Evolutionary conservation across 192 early-diverging fungal species (phyloP).

Genomic region (Gigaspora rosea): DNA sequence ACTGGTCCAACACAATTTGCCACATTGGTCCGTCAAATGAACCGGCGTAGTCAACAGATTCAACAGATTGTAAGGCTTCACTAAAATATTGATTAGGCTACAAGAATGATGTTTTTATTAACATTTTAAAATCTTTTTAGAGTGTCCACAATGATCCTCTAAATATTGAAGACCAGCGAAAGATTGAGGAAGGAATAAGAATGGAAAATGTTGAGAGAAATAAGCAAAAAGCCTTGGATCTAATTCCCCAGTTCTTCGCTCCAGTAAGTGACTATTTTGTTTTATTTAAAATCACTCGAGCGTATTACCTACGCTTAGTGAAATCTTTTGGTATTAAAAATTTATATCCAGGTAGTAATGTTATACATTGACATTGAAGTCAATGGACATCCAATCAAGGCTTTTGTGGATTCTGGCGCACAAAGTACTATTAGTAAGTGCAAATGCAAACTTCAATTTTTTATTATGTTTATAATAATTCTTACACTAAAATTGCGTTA

Average conservation of each 20-base stretch:
- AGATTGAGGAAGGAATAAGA: constrained; percentile 90
- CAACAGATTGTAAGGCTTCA: not conserved
- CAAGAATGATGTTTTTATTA: no score
- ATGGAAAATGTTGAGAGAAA: constrained; percentile 83
- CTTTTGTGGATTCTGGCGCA: constrained; percentile 96
- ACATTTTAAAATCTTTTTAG: constrained; percentile 31
- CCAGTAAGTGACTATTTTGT: constrained; percentile 45
- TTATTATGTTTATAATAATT: no score
- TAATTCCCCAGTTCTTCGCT: constrained; percentile 94
- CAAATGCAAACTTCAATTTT: not conserved
- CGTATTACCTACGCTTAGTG: not conserved
- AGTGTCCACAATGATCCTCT: constrained; percentile 77
- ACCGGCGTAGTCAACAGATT: constrained; percentile 2
- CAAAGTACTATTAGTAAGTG: constrained; percentile 87
- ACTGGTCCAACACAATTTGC: constrained; percentile 38
- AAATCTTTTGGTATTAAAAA: not conserved
- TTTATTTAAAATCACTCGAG: not conserved
- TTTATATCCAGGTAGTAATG: constrained; percentile 68
- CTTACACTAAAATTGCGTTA: not conserved
- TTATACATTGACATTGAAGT: constrained; percentile 90
- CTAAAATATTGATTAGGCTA: not conserved
- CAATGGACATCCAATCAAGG: constrained; percentile 87
- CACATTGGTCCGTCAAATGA: not conserved
- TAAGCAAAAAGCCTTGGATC: constrained; percentile 85
- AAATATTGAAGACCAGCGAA: constrained; percentile 85